Conservation (phyloP, 805 yeast genomes). For the Suhomyces emberorum region DNA sequence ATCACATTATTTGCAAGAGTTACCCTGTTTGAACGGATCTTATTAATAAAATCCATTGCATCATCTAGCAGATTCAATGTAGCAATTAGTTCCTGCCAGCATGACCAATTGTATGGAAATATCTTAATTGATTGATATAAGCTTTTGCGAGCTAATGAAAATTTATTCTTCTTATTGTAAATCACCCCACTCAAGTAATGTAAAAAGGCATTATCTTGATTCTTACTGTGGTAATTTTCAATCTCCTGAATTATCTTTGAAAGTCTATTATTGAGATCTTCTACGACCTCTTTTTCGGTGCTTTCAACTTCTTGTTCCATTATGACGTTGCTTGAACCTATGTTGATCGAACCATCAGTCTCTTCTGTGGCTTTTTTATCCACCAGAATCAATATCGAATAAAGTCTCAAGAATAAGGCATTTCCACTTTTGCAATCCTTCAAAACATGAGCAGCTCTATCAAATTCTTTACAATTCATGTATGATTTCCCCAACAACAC, state of each 20-base stretch:
- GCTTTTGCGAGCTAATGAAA: slow-evolving; percentile 55
- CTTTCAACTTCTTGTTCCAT: slow-evolving; percentile 12
- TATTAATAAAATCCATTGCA: slow-evolving; percentile 41
- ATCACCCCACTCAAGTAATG: slow-evolving; percentile 71
- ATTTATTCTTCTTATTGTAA: slow-evolving; percentile 58
- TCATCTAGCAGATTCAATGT: slow-evolving; percentile 63
- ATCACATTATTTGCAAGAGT: slow-evolving; percentile 29
- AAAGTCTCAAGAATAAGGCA: slow-evolving; percentile 61
- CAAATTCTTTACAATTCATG: slow-evolving; percentile 83
- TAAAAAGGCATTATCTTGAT: slow-evolving; percentile 51
- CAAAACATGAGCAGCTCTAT: slow-evolving; percentile 63
- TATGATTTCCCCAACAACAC: slow-evolving; percentile 65
- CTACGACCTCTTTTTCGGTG: slow-evolving; percentile 11
- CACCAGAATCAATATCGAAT: slow-evolving; percentile 69
- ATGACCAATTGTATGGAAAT: slow-evolving; percentile 90
- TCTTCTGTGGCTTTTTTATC: slow-evolving; percentile 74
- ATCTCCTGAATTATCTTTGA: slow-evolving; percentile 39
- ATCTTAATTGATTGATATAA: slow-evolving; percentile 58
- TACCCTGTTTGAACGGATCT: slow-evolving; percentile 34
- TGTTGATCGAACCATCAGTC: slow-evolving; percentile 60
- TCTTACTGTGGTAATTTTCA: slow-evolving; percentile 25
- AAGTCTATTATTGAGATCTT: slow-evolving; percentile 25
- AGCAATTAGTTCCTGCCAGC: slow-evolving; percentile 78
- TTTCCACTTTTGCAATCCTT: slow-evolving; percentile 48
- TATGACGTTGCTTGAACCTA: slow-evolving; percentile 20